Evolutionary conservation across 352 stramenopile species (phyloP).

Genomic region (Globisporangium splendens): DNA sequence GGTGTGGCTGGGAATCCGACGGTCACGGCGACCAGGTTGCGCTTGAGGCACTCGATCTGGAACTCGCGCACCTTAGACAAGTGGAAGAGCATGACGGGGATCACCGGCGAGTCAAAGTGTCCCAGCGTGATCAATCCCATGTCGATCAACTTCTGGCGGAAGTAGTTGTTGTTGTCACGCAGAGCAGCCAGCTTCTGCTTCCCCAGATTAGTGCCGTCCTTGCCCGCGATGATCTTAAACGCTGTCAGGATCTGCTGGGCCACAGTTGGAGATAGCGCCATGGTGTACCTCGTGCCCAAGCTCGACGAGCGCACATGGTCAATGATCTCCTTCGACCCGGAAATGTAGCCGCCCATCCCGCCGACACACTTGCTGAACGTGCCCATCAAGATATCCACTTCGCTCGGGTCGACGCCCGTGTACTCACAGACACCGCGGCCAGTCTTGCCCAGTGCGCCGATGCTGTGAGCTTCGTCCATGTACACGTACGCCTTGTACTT

Average conservation of each 20-base stretch:
- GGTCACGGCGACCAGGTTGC: conserved; percentile 90
- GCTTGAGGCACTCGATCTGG: conserved; percentile 81
- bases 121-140: conserved; percentile 92
- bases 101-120: conserved; percentile 97
- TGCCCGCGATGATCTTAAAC: conserved; percentile 92
- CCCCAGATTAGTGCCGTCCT: conserved; percentile 92
- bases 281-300: conserved; percentile 54
- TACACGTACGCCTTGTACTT: conserved; percentile 94
- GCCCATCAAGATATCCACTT: conserved; percentile 97
- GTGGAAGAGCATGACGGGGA: conserved; percentile 93
- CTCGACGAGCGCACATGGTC: conserved; percentile 48
- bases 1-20: conserved; percentile 92
- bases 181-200: conserved; percentile 90
- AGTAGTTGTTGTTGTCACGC: conserved; percentile 98
- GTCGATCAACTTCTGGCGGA: conserved; percentile 91
- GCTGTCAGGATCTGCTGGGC: conserved; percentile 63
- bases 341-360: conserved; percentile 95
- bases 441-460: conserved; percentile 90
- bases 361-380: conserved; percentile 98
- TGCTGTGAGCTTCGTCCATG: conserved; percentile 94
- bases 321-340: conserved; percentile 56
- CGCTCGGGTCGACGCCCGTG: conserved; percentile 85
- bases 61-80: conserved; percentile 91
- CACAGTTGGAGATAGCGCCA: conserved; percentile 52
- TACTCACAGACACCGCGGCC: conserved; percentile 92